Conservation (phyloP, 768 basidiomycete species). For the Amyloporia xantha region DNA sequence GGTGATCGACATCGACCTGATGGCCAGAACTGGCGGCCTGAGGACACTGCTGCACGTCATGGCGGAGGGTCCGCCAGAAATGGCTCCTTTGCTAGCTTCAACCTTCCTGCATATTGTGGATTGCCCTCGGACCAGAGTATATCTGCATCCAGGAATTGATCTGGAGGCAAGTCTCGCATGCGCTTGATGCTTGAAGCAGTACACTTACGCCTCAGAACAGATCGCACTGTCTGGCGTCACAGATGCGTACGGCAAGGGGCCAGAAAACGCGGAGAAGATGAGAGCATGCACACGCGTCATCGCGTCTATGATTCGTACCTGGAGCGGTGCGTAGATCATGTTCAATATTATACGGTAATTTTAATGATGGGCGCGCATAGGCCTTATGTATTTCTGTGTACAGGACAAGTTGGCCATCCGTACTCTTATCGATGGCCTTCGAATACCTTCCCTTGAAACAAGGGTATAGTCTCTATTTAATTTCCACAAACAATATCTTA, state of each 20-base stretch:
- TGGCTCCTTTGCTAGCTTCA: constrained; percentile 70
- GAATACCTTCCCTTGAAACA: constrained; percentile 82
- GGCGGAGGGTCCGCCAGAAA: constrained; percentile 84
- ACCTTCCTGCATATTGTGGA: constrained; percentile 83
- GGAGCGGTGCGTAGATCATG: constrained; percentile 67
- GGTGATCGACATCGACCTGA: constrained; percentile 79
- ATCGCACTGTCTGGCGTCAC: constrained; percentile 86
- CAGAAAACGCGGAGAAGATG: constrained; percentile 75
- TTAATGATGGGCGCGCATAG: constrained; percentile 26
- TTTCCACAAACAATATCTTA: no score
- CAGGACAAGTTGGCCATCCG: constrained; percentile 81
- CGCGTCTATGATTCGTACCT: constrained; percentile 79
- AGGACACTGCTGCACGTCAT: constrained; percentile 80
- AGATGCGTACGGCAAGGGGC: constrained; percentile 83
- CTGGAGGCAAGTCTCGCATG: constrained; percentile 53
- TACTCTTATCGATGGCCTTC: constrained; percentile 76
- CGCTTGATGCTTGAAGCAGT: no score
- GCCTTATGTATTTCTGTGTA: constrained; percentile 91
- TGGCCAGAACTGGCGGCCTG: constrained; percentile 76
- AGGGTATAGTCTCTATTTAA: constrained; percentile 55
- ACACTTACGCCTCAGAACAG: constrained; percentile 40
- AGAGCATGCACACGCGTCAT: constrained; percentile 72
- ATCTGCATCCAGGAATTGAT: constrained; percentile 76
- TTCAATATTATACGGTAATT: not conserved
- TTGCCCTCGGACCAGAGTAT: constrained; percentile 72